phyloP scores from a whole-genome alignment of 2,329 filamentous ascomycete species.

The Corynespora cassiicola region DNA sequence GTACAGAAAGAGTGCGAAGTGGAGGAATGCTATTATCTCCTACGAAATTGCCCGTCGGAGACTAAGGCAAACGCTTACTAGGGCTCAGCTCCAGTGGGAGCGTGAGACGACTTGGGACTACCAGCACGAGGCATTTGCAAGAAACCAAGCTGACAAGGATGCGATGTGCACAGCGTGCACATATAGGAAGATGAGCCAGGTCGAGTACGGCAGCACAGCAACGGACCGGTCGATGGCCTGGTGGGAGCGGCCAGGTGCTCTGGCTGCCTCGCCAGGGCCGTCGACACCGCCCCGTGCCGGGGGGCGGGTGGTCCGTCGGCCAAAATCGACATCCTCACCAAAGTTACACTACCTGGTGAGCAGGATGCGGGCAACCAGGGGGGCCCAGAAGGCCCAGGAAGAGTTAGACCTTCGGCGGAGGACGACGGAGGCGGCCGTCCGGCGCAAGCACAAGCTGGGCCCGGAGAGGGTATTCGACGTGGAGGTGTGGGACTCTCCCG shows the following conservation, averaged over 20 bases:
- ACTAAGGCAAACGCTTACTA: conserved; percentile 15
- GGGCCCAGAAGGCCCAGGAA: conserved; percentile 16
- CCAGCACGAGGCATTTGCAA: conserved; percentile 13
- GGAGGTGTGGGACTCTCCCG: conserved; percentile 25
- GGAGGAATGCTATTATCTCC: conserved; percentile 26
- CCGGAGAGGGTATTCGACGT: conserved; percentile 16
- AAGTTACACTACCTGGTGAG: too few relatives aligned
- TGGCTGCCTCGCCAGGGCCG: conserved; percentile 12
- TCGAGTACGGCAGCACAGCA: too few relatives aligned
- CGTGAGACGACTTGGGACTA: conserved; percentile 29
- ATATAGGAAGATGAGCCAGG: too few relatives aligned
- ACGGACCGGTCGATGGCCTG: too few relatives aligned
- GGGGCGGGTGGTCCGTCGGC: too few relatives aligned
- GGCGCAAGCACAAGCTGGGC: conserved; percentile 26
- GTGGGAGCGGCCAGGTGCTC: conserved; percentile 29
- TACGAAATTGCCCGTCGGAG: conserved; percentile 18
- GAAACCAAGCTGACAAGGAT: conserved; percentile 10
- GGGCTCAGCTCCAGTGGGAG: conserved; percentile 26
- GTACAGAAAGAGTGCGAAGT: too few relatives aligned
- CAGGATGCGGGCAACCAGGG: conserved; percentile 14
- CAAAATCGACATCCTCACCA: conserved; percentile 9
- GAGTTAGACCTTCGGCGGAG: too few relatives aligned
- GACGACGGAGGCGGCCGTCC: conserved; percentile 25
- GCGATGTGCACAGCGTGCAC: too few relatives aligned
- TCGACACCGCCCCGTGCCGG: conserved; percentile 6